Conservation (phyloP, 805 yeast species). For the Ogataea paraovalis region DNA sequence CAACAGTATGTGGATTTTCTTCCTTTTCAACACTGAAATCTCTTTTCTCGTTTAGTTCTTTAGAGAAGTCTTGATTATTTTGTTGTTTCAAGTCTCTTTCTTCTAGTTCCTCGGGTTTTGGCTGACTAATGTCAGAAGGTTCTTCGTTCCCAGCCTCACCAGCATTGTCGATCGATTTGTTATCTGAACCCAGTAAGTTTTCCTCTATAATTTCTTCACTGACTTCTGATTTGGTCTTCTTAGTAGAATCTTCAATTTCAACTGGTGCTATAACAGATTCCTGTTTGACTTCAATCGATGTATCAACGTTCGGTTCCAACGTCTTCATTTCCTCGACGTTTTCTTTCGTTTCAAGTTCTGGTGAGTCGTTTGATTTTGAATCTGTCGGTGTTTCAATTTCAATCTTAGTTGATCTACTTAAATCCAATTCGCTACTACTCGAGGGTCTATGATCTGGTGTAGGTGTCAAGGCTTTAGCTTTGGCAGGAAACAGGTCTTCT, state of each 20-base stretch:
- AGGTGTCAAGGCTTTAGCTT: conserved; percentile 3
- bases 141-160: no score
- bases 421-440: neutral
- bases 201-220: no score
- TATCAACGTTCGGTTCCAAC: neutral
- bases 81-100: no score
- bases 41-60: no score
- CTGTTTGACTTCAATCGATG: neutral
- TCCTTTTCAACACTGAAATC: no score
- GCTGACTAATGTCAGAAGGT: no score
- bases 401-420: neutral
- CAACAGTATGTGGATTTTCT: no score
- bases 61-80: no score
- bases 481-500: conserved; percentile 16
- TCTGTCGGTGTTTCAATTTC: neutral
- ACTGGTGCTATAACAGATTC: neutral
- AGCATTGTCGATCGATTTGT: no score
- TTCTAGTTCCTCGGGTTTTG: no score
- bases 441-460: neutral
- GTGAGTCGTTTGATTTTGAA: neutral
- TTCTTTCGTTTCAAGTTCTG: neutral
- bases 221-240: no score
- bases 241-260: neutral
- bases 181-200: no score
- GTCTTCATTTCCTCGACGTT: neutral